Base-by-base conservation (phyloP, 176 grass and related monocot species). In the Triticum dicoccoides region DNA sequence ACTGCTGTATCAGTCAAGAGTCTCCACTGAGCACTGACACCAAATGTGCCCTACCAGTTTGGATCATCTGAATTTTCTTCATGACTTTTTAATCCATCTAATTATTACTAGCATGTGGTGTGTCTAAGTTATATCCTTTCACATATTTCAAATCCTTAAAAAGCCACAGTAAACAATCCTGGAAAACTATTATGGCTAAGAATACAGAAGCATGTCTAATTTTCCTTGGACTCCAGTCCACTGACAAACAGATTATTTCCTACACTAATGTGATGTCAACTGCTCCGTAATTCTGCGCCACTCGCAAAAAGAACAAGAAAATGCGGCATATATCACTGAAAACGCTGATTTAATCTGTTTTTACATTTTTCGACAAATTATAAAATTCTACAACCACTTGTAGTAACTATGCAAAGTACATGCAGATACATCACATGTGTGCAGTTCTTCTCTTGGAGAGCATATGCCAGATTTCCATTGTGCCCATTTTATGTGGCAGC, bases 31-130 rank as follows among this genome's bases (percentile, higher is more conserved):
- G 9, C 23, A 27, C 44, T 83, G 75, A 61, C 81, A 84, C 69
- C 69, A 84, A 84, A 81, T 23, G 8, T 91, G 89, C 17, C 85
- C 80, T 79, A 84, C 85, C 35, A 75, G 67, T 87, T 90, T 91
- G 81, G 85, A 87, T 91, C 81, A 75, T 83, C 52, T 84, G 42
- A 69, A 91, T 20, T 80, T 75, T 61, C 61, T 67, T 21, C 47
- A 76, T 13, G 13, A 59, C 58, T 76, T 69, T 74, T 76, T 74
- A 63, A 61, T 80, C 54, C 73, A 51, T 49, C 34, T 69, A 69
- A 76, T 61, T 76, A 62, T 63, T 69, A 64, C 47, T 76, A 54
- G 61, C 85, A 91, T 87, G 85, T 91, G 85, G n/a, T 71, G 69
- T 85, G 89, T 35, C 39, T 76, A 65, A 23, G 27, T 49, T 63